Evolutionary conservation across 106 monocot species (phyloP).

Genomic region (Cymbidium sinense): DNA sequence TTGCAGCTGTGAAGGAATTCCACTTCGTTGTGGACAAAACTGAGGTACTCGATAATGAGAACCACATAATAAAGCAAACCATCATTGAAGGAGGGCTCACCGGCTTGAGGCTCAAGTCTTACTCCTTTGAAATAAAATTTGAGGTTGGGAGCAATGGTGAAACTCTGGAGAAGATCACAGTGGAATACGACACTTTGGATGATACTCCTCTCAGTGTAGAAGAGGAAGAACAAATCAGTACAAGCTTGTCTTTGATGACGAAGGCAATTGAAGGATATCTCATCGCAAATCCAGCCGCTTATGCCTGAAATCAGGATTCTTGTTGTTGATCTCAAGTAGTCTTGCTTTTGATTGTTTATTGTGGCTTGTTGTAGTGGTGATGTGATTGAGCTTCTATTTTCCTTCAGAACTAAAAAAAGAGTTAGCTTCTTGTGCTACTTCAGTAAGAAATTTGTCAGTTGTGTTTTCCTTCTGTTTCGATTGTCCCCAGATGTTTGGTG

Average conservation of each 20-base stretch:
- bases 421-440: no score
- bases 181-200: background rate
- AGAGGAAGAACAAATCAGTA: background rate
- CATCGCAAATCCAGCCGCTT: background rate
- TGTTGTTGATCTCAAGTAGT: background rate
- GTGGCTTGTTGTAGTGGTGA: no score
- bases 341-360: background rate
- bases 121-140: background rate
- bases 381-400: no score
- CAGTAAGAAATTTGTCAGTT: no score
- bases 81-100: slow-evolving; percentile 5
- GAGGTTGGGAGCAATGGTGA: background rate
- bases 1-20: slow-evolving; percentile 3
- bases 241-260: background rate
- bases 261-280: slow-evolving; percentile 3
- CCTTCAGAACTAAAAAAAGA: no score
- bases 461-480: no score
- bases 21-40: slow-evolving; percentile 14
- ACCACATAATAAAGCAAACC: background rate
- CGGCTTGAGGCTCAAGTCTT: slow-evolving; percentile 1
- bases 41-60: slow-evolving; percentile 15
- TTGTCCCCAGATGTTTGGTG: no score
- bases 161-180: background rate
- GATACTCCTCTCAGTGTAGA: slow-evolving; percentile 1
- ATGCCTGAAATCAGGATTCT: background rate